Evolutionary conservation across 345 rosid genomes (phyloP), one percentile per base, ranked within the genome.

Genomic region (Leavenworthia alabamica): DNA sequence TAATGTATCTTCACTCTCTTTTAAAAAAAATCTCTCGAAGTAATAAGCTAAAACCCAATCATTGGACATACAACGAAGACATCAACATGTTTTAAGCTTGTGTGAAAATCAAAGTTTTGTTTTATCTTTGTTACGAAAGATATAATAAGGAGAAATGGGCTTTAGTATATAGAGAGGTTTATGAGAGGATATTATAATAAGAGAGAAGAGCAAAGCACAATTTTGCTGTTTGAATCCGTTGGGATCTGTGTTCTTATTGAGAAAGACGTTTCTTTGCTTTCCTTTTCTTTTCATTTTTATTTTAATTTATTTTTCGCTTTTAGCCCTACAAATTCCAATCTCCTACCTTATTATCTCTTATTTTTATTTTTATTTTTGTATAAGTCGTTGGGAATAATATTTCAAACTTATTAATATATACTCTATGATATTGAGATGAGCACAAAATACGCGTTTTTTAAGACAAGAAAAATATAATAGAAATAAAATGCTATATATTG

Each of bases 231-330:
- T 70, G 66, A 89, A 79, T 74, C 80, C 84, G 78, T 91, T 59
- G 96, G 98, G 98, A 91, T 91, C 98, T 82, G 98, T 77, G 92
- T 72, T 71, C 46, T 56, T 48, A 49, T 69, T 80, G 89, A 82
- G 91, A 86, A 88, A 84, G 90, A 82, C 92, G 70, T 76, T 80
- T 77, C 70, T 82, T 81, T 81, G 67, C 76, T 64, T 71, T 63
- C 24, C 2, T 46, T 71, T 9, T 2, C 3, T 22, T 19, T 32
- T 39, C 0, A 3, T 63, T 20, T n/a, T n/a, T n/a, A n/a, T n/a
- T n/a, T n/a, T n/a, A n/a, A n/a, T 70, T 27, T 0, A 0, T 40
- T 57, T 65, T 72, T 72, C 70, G 19, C 62, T 58, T 71, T 71
- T 44, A 71, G 71, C 71, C 75, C 59, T 43, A 71, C 64, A 50